These are phyloP conservation scores for Rhizopogon roseolus DNA, from an alignment of 768 basidiomycete species.

Conservation along the genomic window DNA sequence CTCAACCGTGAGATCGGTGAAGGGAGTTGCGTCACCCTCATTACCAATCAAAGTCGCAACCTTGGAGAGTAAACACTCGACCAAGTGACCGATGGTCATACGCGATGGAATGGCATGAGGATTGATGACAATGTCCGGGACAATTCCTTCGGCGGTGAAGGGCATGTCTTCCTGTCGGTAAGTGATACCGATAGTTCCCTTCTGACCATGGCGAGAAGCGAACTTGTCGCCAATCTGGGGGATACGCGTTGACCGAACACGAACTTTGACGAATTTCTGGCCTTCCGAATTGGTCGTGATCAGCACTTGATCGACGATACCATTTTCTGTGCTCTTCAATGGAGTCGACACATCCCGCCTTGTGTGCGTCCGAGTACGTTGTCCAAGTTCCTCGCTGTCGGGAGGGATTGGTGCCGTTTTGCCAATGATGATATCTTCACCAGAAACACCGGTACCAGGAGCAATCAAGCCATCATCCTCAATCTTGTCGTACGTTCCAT, in stretches of 20 bases:
- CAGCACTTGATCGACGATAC: slow-evolving; percentile 95
- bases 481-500: slow-evolving; percentile 97
- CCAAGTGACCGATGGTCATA: slow-evolving; percentile 99
- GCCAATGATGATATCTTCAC: slow-evolving; percentile 98
- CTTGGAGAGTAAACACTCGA: slow-evolving; percentile 95
- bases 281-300: slow-evolving; percentile 96
- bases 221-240: slow-evolving; percentile 99
- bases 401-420: slow-evolving; percentile 97
- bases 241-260: slow-evolving; percentile 91
- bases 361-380: slow-evolving; percentile 89
- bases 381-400: slow-evolving; percentile 95
- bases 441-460: slow-evolving; percentile 89
- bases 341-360: slow-evolving; percentile 97
- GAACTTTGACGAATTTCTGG: slow-evolving; percentile 97
- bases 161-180: slow-evolving; percentile 99
- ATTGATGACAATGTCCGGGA: slow-evolving; percentile 97
- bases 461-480: slow-evolving; percentile 96
- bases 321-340: slow-evolving; percentile 95
- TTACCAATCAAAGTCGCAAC: slow-evolving; percentile 94
- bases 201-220: slow-evolving; percentile 98
- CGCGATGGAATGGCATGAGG: slow-evolving; percentile 99
- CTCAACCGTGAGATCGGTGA: slow-evolving; percentile 97
- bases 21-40: slow-evolving; percentile 98
- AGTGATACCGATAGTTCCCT: slow-evolving; percentile 99
- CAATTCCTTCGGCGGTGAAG: slow-evolving; percentile 94